These are phyloP conservation scores for Aspergillus alliaceus DNA, from an alignment of 2,329 filamentous ascomycete species.

Conservation along the genomic window DNA sequence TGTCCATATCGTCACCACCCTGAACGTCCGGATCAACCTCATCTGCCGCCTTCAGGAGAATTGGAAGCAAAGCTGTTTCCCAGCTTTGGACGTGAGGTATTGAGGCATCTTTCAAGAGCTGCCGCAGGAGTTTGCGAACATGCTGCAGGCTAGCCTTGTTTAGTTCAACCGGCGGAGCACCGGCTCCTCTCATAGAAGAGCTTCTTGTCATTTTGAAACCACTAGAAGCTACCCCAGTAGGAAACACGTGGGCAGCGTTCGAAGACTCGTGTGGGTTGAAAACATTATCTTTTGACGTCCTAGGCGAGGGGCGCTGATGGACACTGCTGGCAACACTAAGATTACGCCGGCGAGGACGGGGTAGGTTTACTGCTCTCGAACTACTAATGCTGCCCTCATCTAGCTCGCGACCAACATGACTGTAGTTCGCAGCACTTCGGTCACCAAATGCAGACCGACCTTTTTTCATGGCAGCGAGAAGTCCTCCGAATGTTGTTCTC, in stretches of 20 bases:
- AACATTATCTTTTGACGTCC: slow-evolving; percentile 61
- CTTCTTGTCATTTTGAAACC: slow-evolving; percentile 67
- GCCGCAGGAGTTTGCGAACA: slow-evolving; percentile 78
- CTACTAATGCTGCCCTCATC: slow-evolving; percentile 66
- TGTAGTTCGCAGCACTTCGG: slow-evolving; percentile 71
- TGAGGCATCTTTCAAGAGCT: slow-evolving; percentile 74
- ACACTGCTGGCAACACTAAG: slow-evolving; percentile 78
- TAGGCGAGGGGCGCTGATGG: slow-evolving; percentile 69
- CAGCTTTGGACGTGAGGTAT: slow-evolving; percentile 74
- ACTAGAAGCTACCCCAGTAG: slow-evolving; percentile 34
- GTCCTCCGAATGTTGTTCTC: slow-evolving; percentile 68
- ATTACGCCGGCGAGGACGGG: slow-evolving; percentile 73
- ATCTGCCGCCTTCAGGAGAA: slow-evolving; percentile 85
- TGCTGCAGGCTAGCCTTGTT: slow-evolving; percentile 86
- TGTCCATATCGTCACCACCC: slow-evolving; percentile 91
- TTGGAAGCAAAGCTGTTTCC: slow-evolving; percentile 88
- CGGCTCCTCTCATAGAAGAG: slow-evolving; percentile 75
- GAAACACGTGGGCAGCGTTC: slow-evolving; percentile 41
- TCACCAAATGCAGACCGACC: slow-evolving; percentile 72
- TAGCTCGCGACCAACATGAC: slow-evolving; percentile 65
- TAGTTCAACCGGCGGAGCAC: slow-evolving; percentile 74
- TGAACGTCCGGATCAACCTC: slow-evolving; percentile 93
- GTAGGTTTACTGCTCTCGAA: slow-evolving; percentile 58
- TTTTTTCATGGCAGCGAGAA: slow-evolving; percentile 72
- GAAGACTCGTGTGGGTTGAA: slow-evolving; percentile 34